Evolutionary conservation across 2,329 filamentous ascomycete genomes (phyloP).

Genomic region (Curvularia verruculosa): DNA sequence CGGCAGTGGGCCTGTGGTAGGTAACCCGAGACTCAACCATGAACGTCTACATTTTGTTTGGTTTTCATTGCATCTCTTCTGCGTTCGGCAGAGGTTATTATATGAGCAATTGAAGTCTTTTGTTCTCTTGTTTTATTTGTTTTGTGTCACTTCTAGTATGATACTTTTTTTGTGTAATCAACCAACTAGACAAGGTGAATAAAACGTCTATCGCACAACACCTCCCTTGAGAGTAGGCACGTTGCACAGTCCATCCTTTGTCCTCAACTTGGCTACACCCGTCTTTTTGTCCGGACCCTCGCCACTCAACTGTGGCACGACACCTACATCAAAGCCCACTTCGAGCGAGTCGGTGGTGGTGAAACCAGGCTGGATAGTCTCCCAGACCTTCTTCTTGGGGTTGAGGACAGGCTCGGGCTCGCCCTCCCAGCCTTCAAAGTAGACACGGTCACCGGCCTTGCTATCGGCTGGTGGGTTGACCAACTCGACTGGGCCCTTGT

Average conservation of each 20-base stretch:
- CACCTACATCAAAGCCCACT: constrained; percentile 83
- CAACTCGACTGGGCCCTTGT: constrained; percentile 91
- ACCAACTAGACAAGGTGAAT: background rate
- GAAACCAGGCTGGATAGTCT: constrained; percentile 94
- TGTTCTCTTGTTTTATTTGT: background rate
- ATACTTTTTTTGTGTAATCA: background rate
- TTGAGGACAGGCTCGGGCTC: constrained; percentile 93
- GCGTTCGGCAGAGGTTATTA: background rate
- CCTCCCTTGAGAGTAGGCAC: constrained; percentile 82
- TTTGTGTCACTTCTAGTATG: background rate
- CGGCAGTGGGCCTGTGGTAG: background rate
- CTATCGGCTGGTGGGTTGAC: constrained; percentile 80
- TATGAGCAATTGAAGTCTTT: background rate
- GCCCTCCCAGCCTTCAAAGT: constrained; percentile 92
- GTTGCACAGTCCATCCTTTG: constrained; percentile 80
- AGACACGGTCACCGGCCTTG: constrained; percentile 84
- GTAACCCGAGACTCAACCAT: background rate
- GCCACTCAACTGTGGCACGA: constrained; percentile 77
- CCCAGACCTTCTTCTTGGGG: constrained; percentile 99
- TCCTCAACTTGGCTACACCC: constrained; percentile 69
- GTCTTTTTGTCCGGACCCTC: constrained; percentile 65
- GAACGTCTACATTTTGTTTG: background rate
- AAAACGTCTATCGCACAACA: constrained; percentile 70
- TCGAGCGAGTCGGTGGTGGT: constrained; percentile 81
- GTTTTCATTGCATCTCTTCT: background rate